Evolutionary conservation across 441 rosid genomes (phyloP).

Genomic region (Populus tomentosa): DNA sequence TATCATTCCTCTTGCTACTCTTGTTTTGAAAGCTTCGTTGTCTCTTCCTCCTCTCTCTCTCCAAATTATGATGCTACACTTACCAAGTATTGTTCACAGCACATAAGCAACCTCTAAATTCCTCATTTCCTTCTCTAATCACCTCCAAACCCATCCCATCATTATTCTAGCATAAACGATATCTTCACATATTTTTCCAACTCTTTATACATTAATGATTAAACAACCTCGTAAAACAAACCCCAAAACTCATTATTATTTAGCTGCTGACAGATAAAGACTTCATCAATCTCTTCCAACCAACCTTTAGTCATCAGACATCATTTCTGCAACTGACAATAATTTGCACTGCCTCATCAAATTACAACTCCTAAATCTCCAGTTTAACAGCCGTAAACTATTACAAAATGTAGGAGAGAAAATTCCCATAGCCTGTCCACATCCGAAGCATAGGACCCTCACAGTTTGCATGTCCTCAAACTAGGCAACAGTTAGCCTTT

Average conservation of each 20-base stretch:
- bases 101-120: no score
- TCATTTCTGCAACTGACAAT: neutral
- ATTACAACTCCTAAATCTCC: neutral
- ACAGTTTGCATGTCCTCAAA: neutral
- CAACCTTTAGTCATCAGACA: neutral
- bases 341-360: neutral
- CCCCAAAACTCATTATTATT: constrained; percentile 1
- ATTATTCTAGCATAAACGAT: no score
- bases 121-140: no score
- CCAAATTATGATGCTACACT: neutral
- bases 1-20: neutral
- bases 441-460: neutral
- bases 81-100: neutral
- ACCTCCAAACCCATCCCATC: no score
- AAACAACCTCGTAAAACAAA: neutral
- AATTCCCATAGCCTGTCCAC: neutral
- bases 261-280: neutral
- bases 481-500: neutral
- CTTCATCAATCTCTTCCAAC: neutral
- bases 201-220: neutral
- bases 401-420: neutral
- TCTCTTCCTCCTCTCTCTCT: neutral
- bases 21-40: neutral
- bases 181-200: neutral
- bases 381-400: no score